Evolutionary conservation across 78 protist species (phyloP), one percentile per base, ranked within the genome.

Genomic region (Dictyostelium firmibasis): DNA sequence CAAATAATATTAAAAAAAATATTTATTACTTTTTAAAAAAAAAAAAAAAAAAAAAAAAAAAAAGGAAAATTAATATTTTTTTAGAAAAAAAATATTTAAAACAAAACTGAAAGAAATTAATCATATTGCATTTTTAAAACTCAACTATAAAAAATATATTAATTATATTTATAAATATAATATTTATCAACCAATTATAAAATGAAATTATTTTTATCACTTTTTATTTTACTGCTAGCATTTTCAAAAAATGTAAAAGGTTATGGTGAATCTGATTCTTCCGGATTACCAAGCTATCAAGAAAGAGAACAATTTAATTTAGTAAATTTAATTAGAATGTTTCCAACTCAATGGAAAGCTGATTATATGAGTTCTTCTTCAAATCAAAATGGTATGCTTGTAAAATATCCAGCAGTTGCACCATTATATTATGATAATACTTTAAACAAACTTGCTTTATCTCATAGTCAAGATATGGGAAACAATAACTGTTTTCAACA

Each of bases 301-400:
- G 84, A 74, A 76, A 86, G 92, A 86, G 57, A 60, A 57, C 79
- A 33, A 41, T 77, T 86, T 14, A n/a, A 75, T 20, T 27, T 86
- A 18, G 62, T 86, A 8, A 86, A 86, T 77, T 74, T 83, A 14
- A 77, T 86, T 75, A 86, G 92, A 86, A 82, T 82, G 50, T 83
- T 36, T 20, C 92, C 92, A 41, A 13, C 50, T 27, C 14, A 74
- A n/a, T 86, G 53, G 64, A 72, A 72, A 33, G 0, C 79, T 16
- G 43, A 72, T 18, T 72, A 72, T 16, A 72, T 72, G 79, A 14
- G 53, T 8, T 2, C 47, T 0, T 82, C 18, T 57, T 7, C 29
- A 33, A 60, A 60, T 35, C 35, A 16, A 43, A 27, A 60, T 23
- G 64, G 64, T 33, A 64, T 82, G 23, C 38, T 82, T 1, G 50